Evolutionary conservation across 1,139 yeast species (phyloP), one percentile per base, ranked within the genome.

Genomic region (Debaryomycetaceae sp.): DNA sequence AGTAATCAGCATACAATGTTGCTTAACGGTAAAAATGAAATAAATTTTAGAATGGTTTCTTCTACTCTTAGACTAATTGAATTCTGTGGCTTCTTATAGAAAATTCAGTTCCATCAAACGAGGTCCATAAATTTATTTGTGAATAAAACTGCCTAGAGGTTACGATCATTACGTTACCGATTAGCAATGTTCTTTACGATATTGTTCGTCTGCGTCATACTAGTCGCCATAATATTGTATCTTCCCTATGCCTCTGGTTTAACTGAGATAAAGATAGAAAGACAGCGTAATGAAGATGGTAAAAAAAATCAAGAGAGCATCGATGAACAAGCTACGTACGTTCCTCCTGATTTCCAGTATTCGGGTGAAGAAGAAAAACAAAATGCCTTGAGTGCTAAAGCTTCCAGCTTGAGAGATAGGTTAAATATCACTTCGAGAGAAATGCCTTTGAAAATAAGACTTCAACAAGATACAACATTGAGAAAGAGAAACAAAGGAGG

Each of bases 241-340:
- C 63, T 73, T 41, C 78, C 78, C 3, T 66, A 65, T 49, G 56
- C 62, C 13, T 63, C 70, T n/a, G 75, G 76, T 2, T 57, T 73
- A 45, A 70, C 76, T 8, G 61, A 58, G 6, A 52, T 67, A 22
- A 57, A 65, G 41, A 56, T 60, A 38, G 62, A 59, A 30, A 53
- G 56, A 20, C 52, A 47, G 27, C 24, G 38, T 8, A 24, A 22
- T 5, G 44, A 46, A 34, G 47, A 42, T 27, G 31, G 11, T 11
- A 27, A 11, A 11, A 27, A 27, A 27, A 11, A 27, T 13, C 17
- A 34, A 34, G 22, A 38, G 23, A n/a, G 33, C n/a, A 24, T 31
- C 36, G 47, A 46, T 24, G 42, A 47, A 6, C 38, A 36, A 39
- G 49, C 46, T 36, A 75, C 72, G 1, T 73, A 73, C 51, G 51